A percentile compares a stretch with the other conserved stretches of the same genome.
Conservation (phyloP, 1,139 yeast genomes). For the Magnusiomyces fungicola region DNA sequence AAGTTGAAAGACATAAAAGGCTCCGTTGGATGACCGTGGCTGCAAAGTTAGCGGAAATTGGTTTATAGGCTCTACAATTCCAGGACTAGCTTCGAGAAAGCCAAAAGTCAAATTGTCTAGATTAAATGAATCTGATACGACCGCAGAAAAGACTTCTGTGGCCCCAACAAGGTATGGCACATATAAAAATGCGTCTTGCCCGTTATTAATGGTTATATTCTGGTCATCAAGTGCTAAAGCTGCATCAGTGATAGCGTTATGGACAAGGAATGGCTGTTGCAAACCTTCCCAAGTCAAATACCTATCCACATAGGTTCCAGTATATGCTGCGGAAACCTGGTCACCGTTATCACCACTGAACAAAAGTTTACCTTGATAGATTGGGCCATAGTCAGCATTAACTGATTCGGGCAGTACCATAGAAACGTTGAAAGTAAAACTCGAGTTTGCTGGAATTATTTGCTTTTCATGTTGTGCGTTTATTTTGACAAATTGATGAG, state of each 20-base stretch:
- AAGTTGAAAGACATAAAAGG: constrained; percentile 4
- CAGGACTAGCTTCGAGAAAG: constrained; percentile 5
- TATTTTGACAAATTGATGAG: constrained; percentile 5
- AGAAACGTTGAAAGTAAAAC: constrained; percentile 2
- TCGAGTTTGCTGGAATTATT: constrained; percentile 4
- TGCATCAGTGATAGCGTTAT: background rate
- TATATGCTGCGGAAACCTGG: constrained; percentile 5
- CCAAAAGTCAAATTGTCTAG: constrained; percentile 6
- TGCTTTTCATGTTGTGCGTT: background rate
- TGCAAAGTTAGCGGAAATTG: constrained; percentile 3
- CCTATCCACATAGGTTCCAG: constrained; percentile 4
- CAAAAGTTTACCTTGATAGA: constrained; percentile 9
- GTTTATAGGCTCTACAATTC: constrained; percentile 7
- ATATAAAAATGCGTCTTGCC: background rate
- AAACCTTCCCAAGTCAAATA: constrained; percentile 7
- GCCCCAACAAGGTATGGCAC: background rate
- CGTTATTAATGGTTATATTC: background rate
- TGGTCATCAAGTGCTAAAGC: constrained; percentile 1
- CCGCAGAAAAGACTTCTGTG: background rate
- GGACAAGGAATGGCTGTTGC: constrained; percentile 6
- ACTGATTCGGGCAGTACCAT: constrained; percentile 4
- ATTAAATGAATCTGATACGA: constrained; percentile 4
- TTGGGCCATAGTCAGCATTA: constrained; percentile 2
- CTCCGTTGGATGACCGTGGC: constrained; percentile 8
- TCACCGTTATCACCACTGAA: constrained; percentile 6